Evolutionary conservation across 2,329 filamentous ascomycete genomes (phyloP).

Genomic region (Ophiosphaerella korrae): DNA sequence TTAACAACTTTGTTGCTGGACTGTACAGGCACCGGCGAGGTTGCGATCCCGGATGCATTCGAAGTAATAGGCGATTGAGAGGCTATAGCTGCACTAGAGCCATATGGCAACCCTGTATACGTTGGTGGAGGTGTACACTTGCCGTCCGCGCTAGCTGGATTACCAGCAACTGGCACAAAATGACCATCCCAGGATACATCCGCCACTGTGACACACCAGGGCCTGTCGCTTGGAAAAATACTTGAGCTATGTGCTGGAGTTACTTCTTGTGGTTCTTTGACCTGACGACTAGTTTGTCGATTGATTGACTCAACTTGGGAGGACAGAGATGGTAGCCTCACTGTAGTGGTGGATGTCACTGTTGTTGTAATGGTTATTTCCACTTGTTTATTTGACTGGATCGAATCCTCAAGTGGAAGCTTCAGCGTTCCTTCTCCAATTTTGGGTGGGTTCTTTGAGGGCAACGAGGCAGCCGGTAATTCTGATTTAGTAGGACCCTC

Average conservation of each 20-base stretch:
- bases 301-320: not conserved
- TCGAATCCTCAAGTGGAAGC: not conserved
- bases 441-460: not conserved
- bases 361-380: not conserved
- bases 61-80: not conserved
- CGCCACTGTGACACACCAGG: slow-evolving; percentile 21
- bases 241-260: not conserved
- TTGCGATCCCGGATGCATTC: no score
- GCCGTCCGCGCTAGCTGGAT: slow-evolving; percentile 12
- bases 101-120: slow-evolving; percentile 14
- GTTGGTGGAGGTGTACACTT: slow-evolving; percentile 12
- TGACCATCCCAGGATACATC: slow-evolving; percentile 13
- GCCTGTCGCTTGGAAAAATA: not conserved
- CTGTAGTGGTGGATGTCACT: not conserved
- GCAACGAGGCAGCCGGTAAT: not conserved
- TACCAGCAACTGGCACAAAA: slow-evolving; percentile 9
- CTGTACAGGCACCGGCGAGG: not conserved
- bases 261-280: not conserved
- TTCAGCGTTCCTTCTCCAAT: not conserved
- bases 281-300: not conserved
- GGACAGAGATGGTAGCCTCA: not conserved
- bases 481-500: not conserved
- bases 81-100: not conserved
- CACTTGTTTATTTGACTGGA: not conserved
- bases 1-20: not conserved